Conservation (phyloP, 306 rosid species). For the Datisca glomerata region DNA sequence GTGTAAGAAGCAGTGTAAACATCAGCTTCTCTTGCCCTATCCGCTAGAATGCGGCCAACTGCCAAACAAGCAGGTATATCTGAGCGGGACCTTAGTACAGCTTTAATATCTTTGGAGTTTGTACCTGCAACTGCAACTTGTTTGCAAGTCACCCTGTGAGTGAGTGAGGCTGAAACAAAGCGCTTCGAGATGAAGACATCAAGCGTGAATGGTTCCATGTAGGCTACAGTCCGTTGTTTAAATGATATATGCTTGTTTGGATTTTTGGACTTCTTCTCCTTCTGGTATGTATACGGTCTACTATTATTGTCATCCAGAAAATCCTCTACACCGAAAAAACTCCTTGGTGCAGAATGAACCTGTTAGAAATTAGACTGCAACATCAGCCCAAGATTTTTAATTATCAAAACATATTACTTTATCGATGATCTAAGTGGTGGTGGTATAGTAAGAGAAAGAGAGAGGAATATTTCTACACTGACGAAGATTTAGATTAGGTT, state of each 20-base stretch:
- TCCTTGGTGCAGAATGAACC: conserved; percentile 66
- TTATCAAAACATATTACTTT: not conserved
- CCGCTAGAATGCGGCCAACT: conserved; percentile 62
- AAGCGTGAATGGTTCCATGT: conserved; percentile 90
- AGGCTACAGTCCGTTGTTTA: conserved; percentile 79
- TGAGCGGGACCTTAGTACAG: conserved; percentile 65
- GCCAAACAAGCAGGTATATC: conserved; percentile 95
- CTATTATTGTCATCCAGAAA: conserved; percentile 76
- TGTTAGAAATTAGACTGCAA: conserved; percentile 12
- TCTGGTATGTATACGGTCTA: conserved; percentile 78
- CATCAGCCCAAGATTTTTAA: not conserved
- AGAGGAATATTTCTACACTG: no score
- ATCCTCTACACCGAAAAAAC: conserved; percentile 93
- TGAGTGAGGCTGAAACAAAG: conserved; percentile 82
- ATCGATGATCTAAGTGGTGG: not conserved
- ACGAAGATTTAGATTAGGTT: not conserved
- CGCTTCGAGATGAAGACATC: conserved; percentile 91
- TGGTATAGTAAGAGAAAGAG: not conserved
- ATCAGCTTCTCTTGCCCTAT: conserved; percentile 90
- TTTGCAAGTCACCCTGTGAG: conserved; percentile 81
- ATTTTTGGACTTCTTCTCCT: conserved; percentile 78
- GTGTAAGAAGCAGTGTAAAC: conserved; percentile 74
- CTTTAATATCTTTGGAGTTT: conserved; percentile 92
- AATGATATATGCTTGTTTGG: conserved; percentile 79
- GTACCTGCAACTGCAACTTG: conserved; percentile 98